phyloP scores from a whole-genome alignment of 805 yeast species.

The Myxozyma monticola region DNA sequence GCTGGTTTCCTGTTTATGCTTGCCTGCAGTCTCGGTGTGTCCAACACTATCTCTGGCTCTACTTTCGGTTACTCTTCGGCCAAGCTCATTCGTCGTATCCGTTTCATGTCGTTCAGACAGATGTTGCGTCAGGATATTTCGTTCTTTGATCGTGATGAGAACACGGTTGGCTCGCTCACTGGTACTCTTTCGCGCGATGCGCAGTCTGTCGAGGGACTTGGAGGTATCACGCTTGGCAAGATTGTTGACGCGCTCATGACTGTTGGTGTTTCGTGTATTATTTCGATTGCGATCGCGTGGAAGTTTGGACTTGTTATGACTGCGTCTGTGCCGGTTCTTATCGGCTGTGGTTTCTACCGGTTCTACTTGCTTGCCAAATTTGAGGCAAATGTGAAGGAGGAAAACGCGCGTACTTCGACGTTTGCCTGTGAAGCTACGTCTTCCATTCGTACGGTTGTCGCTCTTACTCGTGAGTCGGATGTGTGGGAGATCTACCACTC shows the following conservation, averaged over 20 bases:
- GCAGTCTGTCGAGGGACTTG: conserved; percentile 36
- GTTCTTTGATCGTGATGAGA: conserved; percentile 35
- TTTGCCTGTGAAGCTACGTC: conserved; percentile 44
- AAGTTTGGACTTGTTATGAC: conserved; percentile 45
- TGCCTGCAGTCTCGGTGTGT: conserved; percentile 24
- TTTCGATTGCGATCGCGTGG: conserved; percentile 45
- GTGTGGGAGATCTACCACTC: conserved; percentile 39
- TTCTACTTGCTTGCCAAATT: conserved; percentile 39
- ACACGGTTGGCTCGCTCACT: conserved; percentile 35
- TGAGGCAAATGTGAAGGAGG: conserved; percentile 42
- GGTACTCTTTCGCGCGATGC: conserved; percentile 36
- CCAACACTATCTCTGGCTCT: conserved; percentile 22
- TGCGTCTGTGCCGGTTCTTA: conserved; percentile 40
- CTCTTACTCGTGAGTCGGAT: conserved; percentile 45
- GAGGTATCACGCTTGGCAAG: conserved; percentile 38
- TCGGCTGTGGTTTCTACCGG: conserved; percentile 45
- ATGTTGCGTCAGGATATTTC: conserved; percentile 36
- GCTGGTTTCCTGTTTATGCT: conserved; percentile 28
- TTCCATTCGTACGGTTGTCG: conserved; percentile 46
- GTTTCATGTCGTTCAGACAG: conserved; percentile 31
- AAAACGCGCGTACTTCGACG: conserved; percentile 43
- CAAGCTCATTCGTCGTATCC: conserved; percentile 33
- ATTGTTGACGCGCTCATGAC: conserved; percentile 40
- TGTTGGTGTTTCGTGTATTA: conserved; percentile 41
- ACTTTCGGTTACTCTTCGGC: conserved; percentile 29